Conservation (phyloP, 2,329 filamentous ascomycete species). For the Penicillium sp. region DNA sequence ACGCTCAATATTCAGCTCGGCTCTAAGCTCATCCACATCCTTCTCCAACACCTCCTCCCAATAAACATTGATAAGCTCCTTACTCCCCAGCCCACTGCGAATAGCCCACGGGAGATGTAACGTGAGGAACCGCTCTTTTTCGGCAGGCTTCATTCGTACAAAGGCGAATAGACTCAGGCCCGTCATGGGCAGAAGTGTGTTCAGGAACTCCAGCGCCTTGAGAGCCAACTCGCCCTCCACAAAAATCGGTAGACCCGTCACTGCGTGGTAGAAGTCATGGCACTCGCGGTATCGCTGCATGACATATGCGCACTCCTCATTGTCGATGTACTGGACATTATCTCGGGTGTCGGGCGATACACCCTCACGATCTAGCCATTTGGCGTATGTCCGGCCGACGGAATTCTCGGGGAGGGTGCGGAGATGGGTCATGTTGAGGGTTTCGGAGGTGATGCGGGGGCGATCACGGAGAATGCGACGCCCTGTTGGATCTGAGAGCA, state of each 20-base stretch:
- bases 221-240: conserved; percentile 97
- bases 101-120: conserved; percentile 83
- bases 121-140: conserved; percentile 63
- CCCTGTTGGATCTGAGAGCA: conserved; percentile 80
- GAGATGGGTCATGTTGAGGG: conserved; percentile 65
- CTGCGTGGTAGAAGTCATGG: conserved; percentile 95
- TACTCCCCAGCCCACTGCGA: conserved; percentile 69
- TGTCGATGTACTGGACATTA: conserved; percentile 83
- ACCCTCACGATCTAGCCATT: conserved; percentile 90
- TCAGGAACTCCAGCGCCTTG: conserved; percentile 96
- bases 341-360: conserved; percentile 88
- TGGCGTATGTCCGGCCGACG: conserved; percentile 77
- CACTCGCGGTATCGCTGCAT: conserved; percentile 98
- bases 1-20: conserved; percentile 75
- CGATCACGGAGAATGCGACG: conserved; percentile 87
- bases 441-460: conserved; percentile 77
- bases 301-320: conserved; percentile 94
- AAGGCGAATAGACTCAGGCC: conserved; percentile 76
- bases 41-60: conserved; percentile 94
- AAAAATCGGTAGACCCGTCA: conserved; percentile 85
- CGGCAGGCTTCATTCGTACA: conserved; percentile 60
- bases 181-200: conserved; percentile 93
- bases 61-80: conserved; percentile 91
- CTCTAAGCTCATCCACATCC: conserved; percentile 72
- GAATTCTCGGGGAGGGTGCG: conserved; percentile 68